phyloP scores from a whole-genome alignment of 2,329 filamentous ascomycete genomes.

The Geosmithia morbida region DNA sequence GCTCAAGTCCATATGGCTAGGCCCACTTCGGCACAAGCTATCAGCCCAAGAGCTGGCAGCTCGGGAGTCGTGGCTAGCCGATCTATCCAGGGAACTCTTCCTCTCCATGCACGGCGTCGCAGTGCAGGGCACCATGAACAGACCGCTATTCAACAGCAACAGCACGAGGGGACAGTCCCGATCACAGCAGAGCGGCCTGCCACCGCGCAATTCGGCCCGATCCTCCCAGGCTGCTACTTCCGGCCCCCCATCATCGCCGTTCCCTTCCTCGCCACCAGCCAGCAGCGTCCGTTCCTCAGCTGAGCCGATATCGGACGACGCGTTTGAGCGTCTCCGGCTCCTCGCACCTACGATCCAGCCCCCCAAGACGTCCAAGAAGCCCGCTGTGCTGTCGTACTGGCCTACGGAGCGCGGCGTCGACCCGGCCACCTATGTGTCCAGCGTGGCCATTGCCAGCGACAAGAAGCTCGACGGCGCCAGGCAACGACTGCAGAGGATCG shows the following conservation, averaged over 20 bases:
- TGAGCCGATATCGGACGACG: constrained; percentile 8
- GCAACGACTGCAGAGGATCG: constrained; percentile 16
- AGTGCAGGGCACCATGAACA: constrained; percentile 12
- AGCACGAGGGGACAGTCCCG: constrained; percentile 1
- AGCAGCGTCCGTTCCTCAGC: constrained; percentile 4
- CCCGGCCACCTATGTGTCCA: constrained; percentile 20
- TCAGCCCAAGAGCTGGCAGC: constrained; percentile 9
- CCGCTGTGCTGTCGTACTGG: constrained; percentile 21
- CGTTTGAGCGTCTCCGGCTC: constrained; percentile 18
- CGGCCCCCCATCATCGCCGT: constrained; percentile 6
- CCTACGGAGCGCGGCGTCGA: constrained; percentile 20
- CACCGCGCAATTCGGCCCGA: constrained; percentile 4
- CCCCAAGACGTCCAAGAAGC: constrained; percentile 7
- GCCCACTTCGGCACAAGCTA: constrained; percentile 9
- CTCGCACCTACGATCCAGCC: constrained; percentile 15
- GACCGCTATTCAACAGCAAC: constrained; percentile 9
- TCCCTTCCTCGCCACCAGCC: constrained; percentile 8
- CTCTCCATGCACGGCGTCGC: constrained; percentile 18
- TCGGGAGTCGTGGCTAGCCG: constrained; percentile 13
- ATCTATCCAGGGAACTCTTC: constrained; percentile 18
- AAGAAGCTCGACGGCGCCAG: constrained; percentile 18
- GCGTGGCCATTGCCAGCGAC: constrained; percentile 18
- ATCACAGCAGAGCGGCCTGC: constrained; percentile 1
- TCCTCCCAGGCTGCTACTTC: constrained; percentile 11
- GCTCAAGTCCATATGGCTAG: constrained; percentile 17